Evolutionary conservation across 345 rosid species (phyloP), one percentile per base, ranked within the genome.

Genomic region (Eucalyptus viminalis): DNA sequence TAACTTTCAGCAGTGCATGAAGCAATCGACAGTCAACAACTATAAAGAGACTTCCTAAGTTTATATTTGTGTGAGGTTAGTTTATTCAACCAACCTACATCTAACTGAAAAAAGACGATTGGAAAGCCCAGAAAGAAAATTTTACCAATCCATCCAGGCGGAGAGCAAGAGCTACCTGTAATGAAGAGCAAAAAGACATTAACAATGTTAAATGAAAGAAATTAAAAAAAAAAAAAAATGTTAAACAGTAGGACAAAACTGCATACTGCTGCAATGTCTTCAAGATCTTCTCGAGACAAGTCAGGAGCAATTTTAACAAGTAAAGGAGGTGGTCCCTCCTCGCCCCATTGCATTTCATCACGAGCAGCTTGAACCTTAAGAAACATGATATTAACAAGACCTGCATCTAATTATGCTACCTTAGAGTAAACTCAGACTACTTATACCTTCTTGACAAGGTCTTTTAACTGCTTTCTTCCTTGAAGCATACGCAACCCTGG

Each of bases 331-430:
- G 99, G 99, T 54, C 99, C 99, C 62, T 96, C 99, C 92, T 97
- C 99, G 86, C 97, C 99, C 99, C 99, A 98, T 89, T 98, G 99
- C 99, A 98, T 98, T 94, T 98, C 99, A 96, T 98, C 99, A 81
- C 99, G 95, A 86, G 99, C 99, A 93, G 99, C 99, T 95, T 97
- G 99, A 89, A 98, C 93, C 98, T 96, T 90, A 29, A 89, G 31
- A 25, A 90, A 89, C 86, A 87, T 88, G n/a, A 86, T 34, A 40
- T 53, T 60, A 51, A 31, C n/a, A 50, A 86, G 60, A 54, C 19
- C 69, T 53, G 88, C 67, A 86, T 76, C 47, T 11, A 76, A 6
- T n/a, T 47, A 83, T 87, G 67, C 53, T 86, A 51, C 19, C 83
- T 58, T 47, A 87, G 34, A 54, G 89, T 81, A 54, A 54, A 69